A percentile compares a stretch with the other conserved stretches of the same genome.
Evolutionary conservation across 768 basidiomycete genomes (phyloP).

Genomic region (Terana coerulea): DNA sequence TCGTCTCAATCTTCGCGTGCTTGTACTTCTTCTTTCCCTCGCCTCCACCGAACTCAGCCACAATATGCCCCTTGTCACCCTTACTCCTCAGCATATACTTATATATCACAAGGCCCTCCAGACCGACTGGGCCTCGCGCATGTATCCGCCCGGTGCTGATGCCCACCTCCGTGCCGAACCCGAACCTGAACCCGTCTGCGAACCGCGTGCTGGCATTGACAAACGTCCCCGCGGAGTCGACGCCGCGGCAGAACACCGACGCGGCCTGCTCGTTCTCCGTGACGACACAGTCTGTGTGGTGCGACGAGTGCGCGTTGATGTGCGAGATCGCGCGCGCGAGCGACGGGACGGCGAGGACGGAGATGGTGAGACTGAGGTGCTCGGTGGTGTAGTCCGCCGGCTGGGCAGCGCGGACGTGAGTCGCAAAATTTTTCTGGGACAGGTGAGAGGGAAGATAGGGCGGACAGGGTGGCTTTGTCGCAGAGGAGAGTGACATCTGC

Average conservation of each 20-base stretch:
- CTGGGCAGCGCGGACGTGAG: constrained; percentile 49
- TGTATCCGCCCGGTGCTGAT: constrained; percentile 97
- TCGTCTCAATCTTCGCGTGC: constrained; percentile 48
- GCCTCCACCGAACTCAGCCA: constrained; percentile 77
- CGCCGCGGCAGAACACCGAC: constrained; percentile 75
- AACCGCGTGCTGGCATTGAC: constrained; percentile 96
- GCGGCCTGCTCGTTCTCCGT: constrained; percentile 71
- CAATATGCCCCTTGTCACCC: constrained; percentile 73
- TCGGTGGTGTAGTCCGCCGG: constrained; percentile 79
- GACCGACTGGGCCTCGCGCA: constrained; percentile 92
- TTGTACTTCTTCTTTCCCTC: constrained; percentile 70
- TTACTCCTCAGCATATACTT: constrained; percentile 90
- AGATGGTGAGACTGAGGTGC: constrained; percentile 81
- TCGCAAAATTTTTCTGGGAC: constrained; percentile 32
- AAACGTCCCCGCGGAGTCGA: constrained; percentile 91
- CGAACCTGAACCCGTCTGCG: constrained; percentile 94
- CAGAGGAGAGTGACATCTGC: constrained; percentile 77
- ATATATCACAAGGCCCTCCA: constrained; percentile 92
- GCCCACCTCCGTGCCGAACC: constrained; percentile 97
- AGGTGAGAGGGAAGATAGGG: constrained; percentile 40
- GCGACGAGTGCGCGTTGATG: constrained; percentile 91
- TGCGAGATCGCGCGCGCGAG: constrained; percentile 74
- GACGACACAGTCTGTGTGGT: constrained; percentile 93
- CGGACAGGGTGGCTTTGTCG: constrained; percentile 59
- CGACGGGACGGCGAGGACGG: constrained; percentile 72